Evolutionary conservation across 495 filamentous ascomycete genomes (phyloP).

Genomic region (Hypoxylon lienhwacheense): DNA sequence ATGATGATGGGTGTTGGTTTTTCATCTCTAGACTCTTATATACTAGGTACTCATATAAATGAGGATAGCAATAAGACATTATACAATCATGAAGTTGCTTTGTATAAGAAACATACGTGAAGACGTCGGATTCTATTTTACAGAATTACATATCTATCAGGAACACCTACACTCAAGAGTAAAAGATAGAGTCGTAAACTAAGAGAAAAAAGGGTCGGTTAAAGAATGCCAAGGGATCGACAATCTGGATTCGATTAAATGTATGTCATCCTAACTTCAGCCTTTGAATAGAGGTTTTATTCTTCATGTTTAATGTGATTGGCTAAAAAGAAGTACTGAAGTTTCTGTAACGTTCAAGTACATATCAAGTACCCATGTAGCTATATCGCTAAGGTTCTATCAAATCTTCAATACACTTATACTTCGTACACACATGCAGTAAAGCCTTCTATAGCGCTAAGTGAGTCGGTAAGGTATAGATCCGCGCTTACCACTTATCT

Average conservation of each 20-base stretch:
- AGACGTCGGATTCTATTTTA: too few species aligned
- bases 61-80: too few species aligned
- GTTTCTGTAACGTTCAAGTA: background rate
- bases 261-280: conserved; percentile 27
- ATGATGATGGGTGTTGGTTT: too few species aligned
- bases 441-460: conserved; percentile 10
- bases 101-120: too few species aligned
- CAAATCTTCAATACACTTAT: too few species aligned
- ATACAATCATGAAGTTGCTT: too few species aligned
- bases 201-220: conserved; percentile 19
- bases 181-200: background rate
- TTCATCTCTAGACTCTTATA: too few species aligned
- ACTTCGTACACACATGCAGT: background rate
- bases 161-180: too few species aligned
- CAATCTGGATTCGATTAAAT: conserved; percentile 12
- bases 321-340: conserved; percentile 2
- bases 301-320: conserved; percentile 6
- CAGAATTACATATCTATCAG: too few species aligned
- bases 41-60: too few species aligned
- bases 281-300: conserved; percentile 1
- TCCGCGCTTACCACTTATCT: conserved; percentile 29
- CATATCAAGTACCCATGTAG: background rate
- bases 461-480: conserved; percentile 17
- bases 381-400: background rate
- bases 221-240: conserved; percentile 21